Evolutionary conservation across 169 alveolate genomes (phyloP).

Genomic region (Cryptosporidium ryanae): DNA sequence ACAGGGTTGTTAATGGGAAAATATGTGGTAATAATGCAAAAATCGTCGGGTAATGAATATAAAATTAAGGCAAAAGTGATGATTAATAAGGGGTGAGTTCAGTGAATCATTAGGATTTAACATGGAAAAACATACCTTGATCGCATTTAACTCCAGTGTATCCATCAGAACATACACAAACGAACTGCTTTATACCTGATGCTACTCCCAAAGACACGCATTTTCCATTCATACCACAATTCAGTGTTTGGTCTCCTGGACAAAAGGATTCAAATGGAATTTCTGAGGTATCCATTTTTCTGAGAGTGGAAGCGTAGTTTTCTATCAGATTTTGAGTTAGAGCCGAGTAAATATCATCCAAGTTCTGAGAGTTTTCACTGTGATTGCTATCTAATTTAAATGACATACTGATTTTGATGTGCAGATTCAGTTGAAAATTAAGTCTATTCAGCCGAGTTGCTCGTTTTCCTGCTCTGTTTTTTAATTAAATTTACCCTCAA

Average conservation of each 20-base stretch:
- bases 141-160: slow-evolving; percentile 48
- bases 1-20: too few species aligned
- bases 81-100: not conserved
- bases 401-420: too few species aligned
- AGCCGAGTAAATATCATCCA: not conserved
- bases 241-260: slow-evolving; percentile 45
- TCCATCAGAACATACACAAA: slow-evolving; percentile 50
- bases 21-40: not conserved
- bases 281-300: slow-evolving; percentile 2
- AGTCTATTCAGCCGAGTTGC: too few species aligned
- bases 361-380: not conserved
- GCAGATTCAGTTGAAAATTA: too few species aligned
- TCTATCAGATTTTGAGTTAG: not conserved
- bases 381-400: too few species aligned
- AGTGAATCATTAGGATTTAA: not conserved
- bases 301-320: not conserved
- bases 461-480: too few species aligned
- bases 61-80: not conserved
- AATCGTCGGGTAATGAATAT: not conserved
- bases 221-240: slow-evolving; percentile 63
- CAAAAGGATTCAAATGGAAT: slow-evolving; percentile 66
- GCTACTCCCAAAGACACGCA: slow-evolving; percentile 21
- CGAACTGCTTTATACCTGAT: slow-evolving; percentile 9
- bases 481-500: too few species aligned
- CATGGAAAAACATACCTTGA: slow-evolving; percentile 25